These are phyloP conservation scores for Umbellularia californica DNA, from an alignment of 164 flowering plant genomes.

Conservation along the genomic window DNA sequence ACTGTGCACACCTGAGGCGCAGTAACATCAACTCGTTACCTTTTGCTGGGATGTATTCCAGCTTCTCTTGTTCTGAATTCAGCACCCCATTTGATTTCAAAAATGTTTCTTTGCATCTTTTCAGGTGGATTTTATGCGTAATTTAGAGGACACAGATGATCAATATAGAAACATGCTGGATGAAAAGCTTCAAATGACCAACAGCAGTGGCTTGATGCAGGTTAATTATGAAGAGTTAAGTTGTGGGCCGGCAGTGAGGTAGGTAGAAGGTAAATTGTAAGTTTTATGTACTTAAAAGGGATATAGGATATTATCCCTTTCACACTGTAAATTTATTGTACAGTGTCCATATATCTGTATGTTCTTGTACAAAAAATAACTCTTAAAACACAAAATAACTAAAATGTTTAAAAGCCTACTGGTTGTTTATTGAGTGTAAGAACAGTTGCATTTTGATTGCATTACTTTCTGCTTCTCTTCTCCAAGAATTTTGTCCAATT, in stretches of 20 bases:
- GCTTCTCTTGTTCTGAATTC: not conserved
- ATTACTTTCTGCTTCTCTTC: too few species aligned
- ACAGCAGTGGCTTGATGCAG: constrained; percentile 25
- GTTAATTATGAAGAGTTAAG: constrained; percentile 42
- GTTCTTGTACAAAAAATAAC: not conserved
- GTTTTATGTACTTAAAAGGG: not conserved
- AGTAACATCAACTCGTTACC: too few species aligned
- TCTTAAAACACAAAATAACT: too few species aligned
- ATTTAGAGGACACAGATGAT: constrained; percentile 62
- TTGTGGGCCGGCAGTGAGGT: constrained; percentile 29
- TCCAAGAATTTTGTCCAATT: too few species aligned
- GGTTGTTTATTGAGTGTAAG: too few species aligned
- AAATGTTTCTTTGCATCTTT: constrained; percentile 1
- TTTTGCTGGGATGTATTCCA: too few species aligned
- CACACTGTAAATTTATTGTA: not conserved
- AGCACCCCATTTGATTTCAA: not conserved
- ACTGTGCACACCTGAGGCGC: too few species aligned
- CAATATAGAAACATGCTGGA: constrained; percentile 44
- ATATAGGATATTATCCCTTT: not conserved
- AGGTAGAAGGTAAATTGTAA: not conserved
- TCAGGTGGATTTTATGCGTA: constrained; percentile 71
- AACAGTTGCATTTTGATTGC: too few species aligned
- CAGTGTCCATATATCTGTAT: not conserved
- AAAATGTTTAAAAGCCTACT: too few species aligned
- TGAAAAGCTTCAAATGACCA: constrained; percentile 53